Conservation (phyloP, 2,329 filamentous ascomycete species). For the Trichothecium roseum region DNA sequence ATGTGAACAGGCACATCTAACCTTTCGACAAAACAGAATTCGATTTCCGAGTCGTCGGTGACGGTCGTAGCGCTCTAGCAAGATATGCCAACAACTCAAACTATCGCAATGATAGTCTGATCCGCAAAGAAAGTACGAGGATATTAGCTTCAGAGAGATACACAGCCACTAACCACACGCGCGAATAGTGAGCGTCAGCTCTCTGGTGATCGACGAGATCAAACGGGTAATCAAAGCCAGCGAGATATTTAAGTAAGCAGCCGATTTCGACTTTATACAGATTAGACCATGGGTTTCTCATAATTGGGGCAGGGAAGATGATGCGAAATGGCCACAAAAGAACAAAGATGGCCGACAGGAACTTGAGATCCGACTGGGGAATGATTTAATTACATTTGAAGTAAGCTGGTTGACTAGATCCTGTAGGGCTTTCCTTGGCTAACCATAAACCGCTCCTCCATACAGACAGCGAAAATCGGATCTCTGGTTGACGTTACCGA, state of each 20-base stretch:
- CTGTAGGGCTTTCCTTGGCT: not conserved
- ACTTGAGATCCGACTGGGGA: conserved; percentile 85
- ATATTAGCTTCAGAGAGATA: not conserved
- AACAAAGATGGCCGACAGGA: conserved; percentile 98
- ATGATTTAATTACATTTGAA: conserved; percentile 97
- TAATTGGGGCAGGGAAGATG: conserved; percentile 64
- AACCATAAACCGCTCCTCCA: not conserved
- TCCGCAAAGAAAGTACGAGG: conserved; percentile 95
- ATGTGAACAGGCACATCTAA: conserved; percentile 1
- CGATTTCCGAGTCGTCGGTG: conserved; percentile 85
- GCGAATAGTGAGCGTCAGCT: conserved; percentile 81
- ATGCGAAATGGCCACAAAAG: conserved; percentile 97
- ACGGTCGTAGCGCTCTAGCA: conserved; percentile 85
- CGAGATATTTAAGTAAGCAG: conserved; percentile 83
- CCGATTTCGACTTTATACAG: not conserved
- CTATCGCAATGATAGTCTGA: conserved; percentile 96
- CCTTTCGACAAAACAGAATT: conserved; percentile 55
- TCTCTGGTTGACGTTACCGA: conserved; percentile 95
- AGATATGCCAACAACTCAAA: conserved; percentile 99
- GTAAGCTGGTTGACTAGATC: conserved; percentile 32
- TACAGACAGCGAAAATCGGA: conserved; percentile 91
- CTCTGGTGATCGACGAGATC: conserved; percentile 82
- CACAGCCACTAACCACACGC: not conserved
- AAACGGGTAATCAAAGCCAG: conserved; percentile 95
- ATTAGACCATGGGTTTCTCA: conserved; percentile 1